Percentiles rank a stretch among this genome's conserved stretches.
Evolutionary conservation across 805 yeast species (phyloP).

Genomic region (Candida ovalis): DNA sequence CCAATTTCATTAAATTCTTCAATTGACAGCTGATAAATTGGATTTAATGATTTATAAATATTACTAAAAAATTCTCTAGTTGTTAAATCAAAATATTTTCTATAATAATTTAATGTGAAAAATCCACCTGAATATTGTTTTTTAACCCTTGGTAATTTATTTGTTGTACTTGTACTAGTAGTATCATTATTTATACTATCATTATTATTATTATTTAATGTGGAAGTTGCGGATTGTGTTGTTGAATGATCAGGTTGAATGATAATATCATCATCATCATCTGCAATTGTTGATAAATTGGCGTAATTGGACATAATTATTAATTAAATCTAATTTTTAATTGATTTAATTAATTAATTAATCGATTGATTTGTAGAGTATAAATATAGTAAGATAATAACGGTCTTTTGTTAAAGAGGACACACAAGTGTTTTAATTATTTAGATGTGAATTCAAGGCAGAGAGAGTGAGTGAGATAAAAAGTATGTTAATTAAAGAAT

Average conservation of each 20-base stretch:
- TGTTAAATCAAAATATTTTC: slow-evolving; percentile 66
- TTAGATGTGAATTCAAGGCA: no score
- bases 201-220: no score
- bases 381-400: no score
- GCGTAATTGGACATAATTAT: not conserved
- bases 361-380: no score
- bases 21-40: slow-evolving; percentile 35
- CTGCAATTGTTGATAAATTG: not conserved
- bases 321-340: no score
- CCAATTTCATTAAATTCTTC: slow-evolving; percentile 41
- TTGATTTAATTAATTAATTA: no score
- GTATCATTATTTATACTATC: no score
- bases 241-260: slow-evolving; percentile 21
- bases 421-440: no score
- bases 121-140: slow-evolving; percentile 40
- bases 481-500: no score
- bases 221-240: not conserved
- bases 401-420: no score
- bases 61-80: slow-evolving; percentile 57
- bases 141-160: slow-evolving; percentile 6
- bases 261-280: slow-evolving; percentile 20
- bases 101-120: slow-evolving; percentile 55
- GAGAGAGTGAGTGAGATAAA: no score
- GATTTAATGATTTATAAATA: slow-evolving; percentile 54
- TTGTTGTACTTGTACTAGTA: not conserved